phyloP scores from a whole-genome alignment of 805 yeast species.

The Ogataea parapolymorpha region DNA sequence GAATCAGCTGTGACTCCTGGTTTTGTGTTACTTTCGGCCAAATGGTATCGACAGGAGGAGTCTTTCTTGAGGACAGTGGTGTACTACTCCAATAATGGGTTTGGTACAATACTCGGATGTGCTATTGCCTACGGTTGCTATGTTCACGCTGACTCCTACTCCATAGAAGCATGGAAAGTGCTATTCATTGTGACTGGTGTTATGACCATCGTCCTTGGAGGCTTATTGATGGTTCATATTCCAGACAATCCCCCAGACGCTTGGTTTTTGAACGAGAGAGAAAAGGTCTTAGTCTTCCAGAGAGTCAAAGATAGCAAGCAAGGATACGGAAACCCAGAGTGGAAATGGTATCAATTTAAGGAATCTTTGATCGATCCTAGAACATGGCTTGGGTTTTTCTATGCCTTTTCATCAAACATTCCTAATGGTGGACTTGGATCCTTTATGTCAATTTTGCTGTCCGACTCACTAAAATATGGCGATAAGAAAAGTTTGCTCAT shows the following conservation, averaged over 20 bases:
- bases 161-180: slow-evolving; percentile 49
- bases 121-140: slow-evolving; percentile 55
- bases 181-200: slow-evolving; percentile 59
- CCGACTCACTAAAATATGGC: slow-evolving; percentile 17
- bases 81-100: slow-evolving; percentile 39
- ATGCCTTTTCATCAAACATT: slow-evolving; percentile 22
- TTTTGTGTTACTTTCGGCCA: slow-evolving; percentile 35
- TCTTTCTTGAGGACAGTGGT: slow-evolving; percentile 26
- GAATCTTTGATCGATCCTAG: slow-evolving; percentile 22
- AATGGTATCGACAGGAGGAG: slow-evolving; percentile 34
- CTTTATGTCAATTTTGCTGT: slow-evolving; percentile 16
- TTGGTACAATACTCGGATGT: slow-evolving; percentile 48
- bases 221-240: slow-evolving; percentile 44
- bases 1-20: slow-evolving; percentile 37
- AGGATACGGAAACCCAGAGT: slow-evolving; percentile 27
- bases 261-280: slow-evolving; percentile 37
- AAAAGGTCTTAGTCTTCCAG: slow-evolving; percentile 34
- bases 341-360: slow-evolving; percentile 26
- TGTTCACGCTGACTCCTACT: slow-evolving; percentile 9
- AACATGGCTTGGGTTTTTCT: slow-evolving; percentile 17
- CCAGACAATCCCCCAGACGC: slow-evolving; percentile 53
- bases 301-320: slow-evolving; percentile 18
- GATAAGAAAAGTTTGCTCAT: slow-evolving; percentile 21
- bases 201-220: slow-evolving; percentile 51
- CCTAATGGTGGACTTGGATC: slow-evolving; percentile 31